Conservation (phyloP, 2,329 filamentous ascomycete species). For the Diaporthe velutina region DNA sequence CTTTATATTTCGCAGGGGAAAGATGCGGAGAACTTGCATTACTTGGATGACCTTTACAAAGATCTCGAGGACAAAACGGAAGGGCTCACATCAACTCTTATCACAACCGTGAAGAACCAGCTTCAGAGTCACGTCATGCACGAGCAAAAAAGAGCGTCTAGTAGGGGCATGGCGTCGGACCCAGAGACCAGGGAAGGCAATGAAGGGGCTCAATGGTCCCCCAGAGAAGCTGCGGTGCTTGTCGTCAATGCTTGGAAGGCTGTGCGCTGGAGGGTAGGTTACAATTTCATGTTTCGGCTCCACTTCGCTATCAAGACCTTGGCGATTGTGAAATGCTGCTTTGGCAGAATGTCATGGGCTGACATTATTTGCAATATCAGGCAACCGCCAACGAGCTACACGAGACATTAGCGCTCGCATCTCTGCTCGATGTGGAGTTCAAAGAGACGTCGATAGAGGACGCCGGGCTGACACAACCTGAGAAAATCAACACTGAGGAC, state of each 20-base stretch:
- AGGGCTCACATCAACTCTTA: background rate
- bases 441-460: background rate
- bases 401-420: conserved; percentile 1
- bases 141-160: background rate
- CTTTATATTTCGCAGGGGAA: background rate
- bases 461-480: background rate
- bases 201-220: background rate
- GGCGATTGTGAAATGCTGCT: background rate
- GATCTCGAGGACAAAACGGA: background rate
- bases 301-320: background rate
- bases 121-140: background rate
- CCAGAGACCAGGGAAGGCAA: background rate
- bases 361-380: background rate
- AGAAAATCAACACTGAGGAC: background rate
- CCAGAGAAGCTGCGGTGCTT: background rate
- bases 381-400: background rate
- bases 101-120: background rate
- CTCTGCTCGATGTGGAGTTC: background rate
- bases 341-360: background rate
- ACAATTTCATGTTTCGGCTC: too few species aligned
- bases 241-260: background rate
- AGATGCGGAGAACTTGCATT: background rate
- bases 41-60: background rate
- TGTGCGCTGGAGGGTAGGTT: background rate
- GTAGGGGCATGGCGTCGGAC: background rate